Evolutionary conservation across 75 land plant genomes (phyloP).

Genomic region (Pinus taeda): DNA sequence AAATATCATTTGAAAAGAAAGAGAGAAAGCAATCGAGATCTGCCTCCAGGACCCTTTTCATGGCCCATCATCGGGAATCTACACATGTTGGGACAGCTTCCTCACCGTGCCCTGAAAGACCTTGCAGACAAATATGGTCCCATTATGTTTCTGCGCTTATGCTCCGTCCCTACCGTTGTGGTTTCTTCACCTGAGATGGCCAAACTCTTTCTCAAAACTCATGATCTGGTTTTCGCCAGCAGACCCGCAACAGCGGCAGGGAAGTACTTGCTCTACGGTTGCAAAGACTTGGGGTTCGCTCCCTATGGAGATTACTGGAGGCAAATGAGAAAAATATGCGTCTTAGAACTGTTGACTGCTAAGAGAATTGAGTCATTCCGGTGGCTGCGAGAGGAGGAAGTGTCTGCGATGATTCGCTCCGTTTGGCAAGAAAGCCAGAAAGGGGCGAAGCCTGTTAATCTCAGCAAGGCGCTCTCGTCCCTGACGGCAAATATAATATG

Average conservation of each 20-base stretch:
- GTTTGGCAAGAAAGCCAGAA: background rate
- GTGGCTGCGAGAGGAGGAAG: constrained; percentile 16
- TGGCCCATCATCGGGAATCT: constrained; percentile 8
- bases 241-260: background rate
- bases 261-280: no score
- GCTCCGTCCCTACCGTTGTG: background rate
- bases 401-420: background rate
- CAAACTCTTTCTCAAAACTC: constrained; percentile 9
- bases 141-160: constrained; percentile 3
- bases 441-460: background rate
- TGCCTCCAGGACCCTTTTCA: constrained; percentile 7
- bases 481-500: background rate
- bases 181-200: constrained; percentile 2
- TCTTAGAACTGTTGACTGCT: constrained; percentile 21
- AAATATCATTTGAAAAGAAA: no score
- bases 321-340: constrained; percentile 21
- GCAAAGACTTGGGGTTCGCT: constrained; percentile 8
- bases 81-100: background rate
- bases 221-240: constrained; percentile 8
- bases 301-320: constrained; percentile 34
- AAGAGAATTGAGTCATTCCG: constrained; percentile 12
- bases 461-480: background rate
- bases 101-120: background rate
- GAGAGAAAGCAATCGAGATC: background rate
- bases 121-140: constrained; percentile 11